phyloP scores from a whole-genome alignment of 2,329 filamentous ascomycete species.

The Calonectria pseudoreteaudii region DNA sequence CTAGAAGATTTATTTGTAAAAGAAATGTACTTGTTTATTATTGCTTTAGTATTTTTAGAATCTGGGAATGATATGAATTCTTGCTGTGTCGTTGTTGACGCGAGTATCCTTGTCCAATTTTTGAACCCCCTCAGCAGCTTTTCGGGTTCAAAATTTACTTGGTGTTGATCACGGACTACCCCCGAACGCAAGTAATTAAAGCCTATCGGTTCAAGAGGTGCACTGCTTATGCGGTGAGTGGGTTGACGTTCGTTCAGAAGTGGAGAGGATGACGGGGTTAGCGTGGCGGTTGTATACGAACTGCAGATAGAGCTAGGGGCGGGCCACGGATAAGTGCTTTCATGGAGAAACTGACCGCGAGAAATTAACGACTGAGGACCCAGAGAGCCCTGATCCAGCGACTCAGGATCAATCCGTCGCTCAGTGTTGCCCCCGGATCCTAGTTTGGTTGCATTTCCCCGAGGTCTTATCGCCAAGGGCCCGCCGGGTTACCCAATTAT shows the following conservation, averaged over 20 bases:
- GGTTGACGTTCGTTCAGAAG: background rate
- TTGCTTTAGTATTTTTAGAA: background rate
- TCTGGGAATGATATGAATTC: background rate
- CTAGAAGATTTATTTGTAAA: background rate
- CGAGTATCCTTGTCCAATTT: background rate
- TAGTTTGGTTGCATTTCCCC: background rate
- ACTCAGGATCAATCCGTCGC: background rate
- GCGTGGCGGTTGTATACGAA: background rate
- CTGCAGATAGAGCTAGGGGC: background rate
- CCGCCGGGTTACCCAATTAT: constrained; percentile 1
- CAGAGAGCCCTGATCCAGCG: background rate
- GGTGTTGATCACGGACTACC: background rate
- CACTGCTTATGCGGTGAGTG: background rate
- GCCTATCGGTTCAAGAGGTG: background rate
- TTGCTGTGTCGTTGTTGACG: background rate
- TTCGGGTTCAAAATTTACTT: background rate
- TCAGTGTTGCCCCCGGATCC: constrained; percentile 2
- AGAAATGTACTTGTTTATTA: background rate
- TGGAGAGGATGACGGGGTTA: background rate
- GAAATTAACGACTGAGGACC: background rate
- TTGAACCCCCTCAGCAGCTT: background rate
- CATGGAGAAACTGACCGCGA: background rate
- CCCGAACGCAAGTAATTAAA: background rate
- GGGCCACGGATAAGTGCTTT: background rate
- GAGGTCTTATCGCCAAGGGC: background rate